Base-by-base conservation (phyloP, 495 filamentous ascomycete genomes). In the Hypoxylon crocopeplum region DNA sequence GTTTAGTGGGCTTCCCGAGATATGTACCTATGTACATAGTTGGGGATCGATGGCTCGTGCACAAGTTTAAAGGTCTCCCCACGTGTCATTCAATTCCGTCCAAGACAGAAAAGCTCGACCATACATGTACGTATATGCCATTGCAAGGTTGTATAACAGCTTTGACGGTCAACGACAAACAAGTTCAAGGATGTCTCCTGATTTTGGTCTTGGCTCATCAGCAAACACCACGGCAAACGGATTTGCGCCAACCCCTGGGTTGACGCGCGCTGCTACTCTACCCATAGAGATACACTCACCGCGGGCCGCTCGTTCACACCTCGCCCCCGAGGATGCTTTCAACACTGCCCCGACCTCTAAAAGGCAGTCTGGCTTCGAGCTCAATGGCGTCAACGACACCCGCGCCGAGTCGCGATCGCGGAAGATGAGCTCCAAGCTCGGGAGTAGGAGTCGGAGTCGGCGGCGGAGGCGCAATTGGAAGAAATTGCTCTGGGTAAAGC, bases 401-500 rank as follows among this genome's bases (percentile, higher is more conserved):
- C 57, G 50, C 56, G 67, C 61, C 67, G 74, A 69, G 78, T 78
- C 50, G 83, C 84, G 71, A 63, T 84, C 63, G 34, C 71, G 69
- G 42, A 72, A 67, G 61, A 69, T 68, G 22, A 69, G 71, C 32
- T 41, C 57, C 10, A 66, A 68, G 47, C 56, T 68, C n/a, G 56
- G 62, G 10, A 78, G 76, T 50, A 64, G 73, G 34, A 80, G 78
- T 55, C 73, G 86, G 33, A 86, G 89, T 61, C 78, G 88, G 58
- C 79, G 83, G 69, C 80, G 85, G 56, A 88, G 86, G 54, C 81
- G 79, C 25, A 80, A 79, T 16, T 98, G 93, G 89, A 94, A 95
- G 77, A 98, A 98, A 76, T 77, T 98, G 55, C 80, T 98, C 13
- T 98, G 94, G 94, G 92, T 98, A 56, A 96, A 96, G 70, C 94